Percentiles rank a stretch among this genome's conserved stretches.
These are phyloP conservation scores for Huntiella omanensis DNA, from an alignment of 2,329 filamentous ascomycete genomes.

Conservation along the genomic window DNA sequence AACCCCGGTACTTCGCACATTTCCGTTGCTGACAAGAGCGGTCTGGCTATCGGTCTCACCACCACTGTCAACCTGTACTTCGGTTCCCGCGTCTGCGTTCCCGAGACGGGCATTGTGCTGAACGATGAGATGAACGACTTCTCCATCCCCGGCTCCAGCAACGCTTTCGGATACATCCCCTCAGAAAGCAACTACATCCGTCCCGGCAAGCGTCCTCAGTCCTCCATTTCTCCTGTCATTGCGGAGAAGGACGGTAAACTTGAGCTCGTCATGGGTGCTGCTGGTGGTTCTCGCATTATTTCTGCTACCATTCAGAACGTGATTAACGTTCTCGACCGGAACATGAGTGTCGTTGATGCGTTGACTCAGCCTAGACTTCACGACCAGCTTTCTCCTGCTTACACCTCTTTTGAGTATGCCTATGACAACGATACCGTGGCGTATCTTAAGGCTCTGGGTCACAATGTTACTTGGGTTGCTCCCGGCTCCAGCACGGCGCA, in stretches of 20 bases:
- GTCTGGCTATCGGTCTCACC: conserved; percentile 57
- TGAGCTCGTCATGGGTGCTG: conserved; percentile 55
- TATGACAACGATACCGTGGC: conserved; percentile 53
- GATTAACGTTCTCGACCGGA: conserved; percentile 52
- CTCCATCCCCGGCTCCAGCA: conserved; percentile 57
- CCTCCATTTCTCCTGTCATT: conserved; percentile 60
- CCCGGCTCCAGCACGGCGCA: conserved; percentile 53
- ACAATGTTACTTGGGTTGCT: conserved; percentile 57
- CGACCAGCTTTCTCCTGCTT: conserved; percentile 60
- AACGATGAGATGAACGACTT: conserved; percentile 64
- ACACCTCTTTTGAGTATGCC: conserved; percentile 48
- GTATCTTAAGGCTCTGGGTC: conserved; percentile 45
- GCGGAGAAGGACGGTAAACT: conserved; percentile 52
- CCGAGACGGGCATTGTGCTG: conserved; percentile 66
- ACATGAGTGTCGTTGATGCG: conserved; percentile 40
- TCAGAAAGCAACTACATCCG: conserved; percentile 57
- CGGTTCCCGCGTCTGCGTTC: conserved; percentile 55
- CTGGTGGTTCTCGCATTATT: conserved; percentile 71
- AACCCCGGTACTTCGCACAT: conserved; percentile 54
- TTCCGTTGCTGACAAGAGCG: conserved; percentile 47
- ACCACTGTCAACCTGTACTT: conserved; percentile 71
- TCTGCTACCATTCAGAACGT: conserved; percentile 64
- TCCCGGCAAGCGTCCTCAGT: conserved; percentile 61
- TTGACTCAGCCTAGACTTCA: conserved; percentile 55
- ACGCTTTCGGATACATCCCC: conserved; percentile 73